Evolutionary conservation across 768 basidiomycete species (phyloP).

Genomic region (Tricholoma sp.): DNA sequence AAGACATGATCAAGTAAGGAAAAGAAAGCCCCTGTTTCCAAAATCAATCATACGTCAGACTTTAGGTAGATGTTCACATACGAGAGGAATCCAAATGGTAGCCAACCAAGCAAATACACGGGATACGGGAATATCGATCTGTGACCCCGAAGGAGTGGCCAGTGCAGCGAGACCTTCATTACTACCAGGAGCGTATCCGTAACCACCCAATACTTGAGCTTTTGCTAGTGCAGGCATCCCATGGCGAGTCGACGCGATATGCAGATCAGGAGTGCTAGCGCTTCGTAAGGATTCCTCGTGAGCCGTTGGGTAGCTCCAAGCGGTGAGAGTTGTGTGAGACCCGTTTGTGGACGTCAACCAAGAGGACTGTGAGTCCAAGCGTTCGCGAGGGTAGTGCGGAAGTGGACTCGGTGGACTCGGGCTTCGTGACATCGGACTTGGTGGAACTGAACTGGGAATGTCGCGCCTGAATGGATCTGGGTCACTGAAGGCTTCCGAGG

Average conservation of each 20-base stretch:
- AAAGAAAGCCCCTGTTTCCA: conserved; percentile 48
- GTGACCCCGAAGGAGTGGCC: conserved; percentile 37
- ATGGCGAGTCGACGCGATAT: conserved; percentile 40
- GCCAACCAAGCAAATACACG: conserved; percentile 61
- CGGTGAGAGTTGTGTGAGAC: conserved; percentile 52
- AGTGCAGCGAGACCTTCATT: conserved; percentile 40
- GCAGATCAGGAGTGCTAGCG: conserved; percentile 37
- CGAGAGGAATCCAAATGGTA: conserved; percentile 65
- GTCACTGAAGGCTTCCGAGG: conserved; percentile 33
- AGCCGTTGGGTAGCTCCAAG: conserved; percentile 64
- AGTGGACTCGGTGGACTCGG: conserved; percentile 9
- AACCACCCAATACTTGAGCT: conserved; percentile 64
- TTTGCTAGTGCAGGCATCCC: conserved; percentile 49
- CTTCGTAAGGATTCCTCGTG: conserved; percentile 28
- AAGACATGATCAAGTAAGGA: conserved; percentile 52
- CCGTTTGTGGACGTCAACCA: conserved; percentile 67
- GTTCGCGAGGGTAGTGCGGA: conserved; percentile 36
- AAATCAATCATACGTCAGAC: neutral
- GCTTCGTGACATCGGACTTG: too few species aligned
- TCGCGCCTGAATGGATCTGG: conserved; percentile 65
- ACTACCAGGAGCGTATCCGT: conserved; percentile 49
- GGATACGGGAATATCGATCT: conserved; percentile 50
- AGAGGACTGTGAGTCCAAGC: conserved; percentile 63
- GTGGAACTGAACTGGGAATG: conserved; percentile 32
- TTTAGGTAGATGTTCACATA: conserved; percentile 29